Percentiles rank a stretch among this genome's conserved stretches.
These are phyloP conservation scores for Penicillium herquei DNA, from an alignment of 495 filamentous ascomycete genomes.

Conservation along the genomic window DNA sequence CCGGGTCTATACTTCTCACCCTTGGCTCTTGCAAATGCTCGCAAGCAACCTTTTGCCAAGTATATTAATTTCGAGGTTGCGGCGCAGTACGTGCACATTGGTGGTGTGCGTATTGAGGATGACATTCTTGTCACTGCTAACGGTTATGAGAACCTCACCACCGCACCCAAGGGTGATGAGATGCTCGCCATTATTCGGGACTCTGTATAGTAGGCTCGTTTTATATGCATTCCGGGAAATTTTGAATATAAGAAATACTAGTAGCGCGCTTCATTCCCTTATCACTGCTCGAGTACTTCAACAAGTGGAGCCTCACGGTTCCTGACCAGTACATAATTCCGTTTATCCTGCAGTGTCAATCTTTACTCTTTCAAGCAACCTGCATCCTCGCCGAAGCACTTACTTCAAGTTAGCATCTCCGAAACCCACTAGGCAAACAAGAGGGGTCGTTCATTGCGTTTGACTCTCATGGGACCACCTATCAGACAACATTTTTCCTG, in stretches of 20 bases:
- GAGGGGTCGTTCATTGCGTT: no score
- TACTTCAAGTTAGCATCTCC: no score
- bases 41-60: constrained; percentile 57
- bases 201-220: constrained; percentile 4
- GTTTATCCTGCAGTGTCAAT: no score
- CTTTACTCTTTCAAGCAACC: no score
- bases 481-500: no score
- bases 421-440: no score
- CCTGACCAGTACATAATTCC: no score
- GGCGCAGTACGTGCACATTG: constrained; percentile 70
- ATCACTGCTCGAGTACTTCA: no score
- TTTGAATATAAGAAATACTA: neutral
- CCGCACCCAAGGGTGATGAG: constrained; percentile 73
- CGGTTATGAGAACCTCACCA: constrained; percentile 81
- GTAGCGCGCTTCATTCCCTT: no score
- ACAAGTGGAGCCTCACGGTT: no score
- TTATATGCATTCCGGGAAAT: neutral
- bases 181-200: constrained; percentile 60
- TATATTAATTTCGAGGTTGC: constrained; percentile 76
- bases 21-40: constrained; percentile 80
- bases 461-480: no score
- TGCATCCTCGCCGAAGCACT: no score
- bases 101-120: constrained; percentile 91
- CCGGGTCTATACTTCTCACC: constrained; percentile 89
- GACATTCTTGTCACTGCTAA: constrained; percentile 76